Base-by-base conservation (phyloP, 163 green algal species). In the Scenedesmus sp. region DNA sequence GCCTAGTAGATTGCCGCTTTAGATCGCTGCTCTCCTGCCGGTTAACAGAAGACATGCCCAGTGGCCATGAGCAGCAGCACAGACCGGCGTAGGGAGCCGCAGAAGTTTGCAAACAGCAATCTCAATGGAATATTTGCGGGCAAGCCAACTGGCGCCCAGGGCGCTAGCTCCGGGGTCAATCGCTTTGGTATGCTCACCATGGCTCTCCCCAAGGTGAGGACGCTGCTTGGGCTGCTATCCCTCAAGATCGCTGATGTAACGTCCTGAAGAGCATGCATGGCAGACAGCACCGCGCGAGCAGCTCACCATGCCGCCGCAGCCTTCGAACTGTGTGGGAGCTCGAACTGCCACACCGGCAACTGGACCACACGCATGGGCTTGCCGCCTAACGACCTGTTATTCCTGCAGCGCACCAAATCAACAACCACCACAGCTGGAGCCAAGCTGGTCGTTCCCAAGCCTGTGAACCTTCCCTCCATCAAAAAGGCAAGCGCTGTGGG, bases 391-490 rank as follows among this genome's bases (percentile, higher is more conserved):
- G 78, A 35, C 12, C 70, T 72, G 30, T 56, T 46, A 61, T 22
- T 13, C 13, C 6, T 88, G 90, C 94, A 96, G 94, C 92, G 92
- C 76, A 83, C 94, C 16, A 92, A 89, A 26, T 83, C 93, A 6
- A 83, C 89, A n/a, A 91, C 78, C 16, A 89, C 88, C 22, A 92
- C 90, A 7, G 49, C 82, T 49, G 94, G 94, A 40, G 37, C 87
- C 42, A 98, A 98, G 94, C 93, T 99, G 2, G 93, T 95, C 26
- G 95, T 98, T 13, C 97, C 97, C 9, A 97, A 96, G 85, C 97
- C 97, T 43, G 96, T 99, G 43, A 98, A 99, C 92, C 93, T 99
- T 2, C 97, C 97, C 0, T 98, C 97, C 4, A 94, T 98, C 30
- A 97, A 96, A 91, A 98, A 99, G 95, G 97, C 97, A 68, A 9